These are phyloP conservation scores for Lepidium aucheri DNA, from an alignment of 345 rosid species.

Conservation along the genomic window DNA sequence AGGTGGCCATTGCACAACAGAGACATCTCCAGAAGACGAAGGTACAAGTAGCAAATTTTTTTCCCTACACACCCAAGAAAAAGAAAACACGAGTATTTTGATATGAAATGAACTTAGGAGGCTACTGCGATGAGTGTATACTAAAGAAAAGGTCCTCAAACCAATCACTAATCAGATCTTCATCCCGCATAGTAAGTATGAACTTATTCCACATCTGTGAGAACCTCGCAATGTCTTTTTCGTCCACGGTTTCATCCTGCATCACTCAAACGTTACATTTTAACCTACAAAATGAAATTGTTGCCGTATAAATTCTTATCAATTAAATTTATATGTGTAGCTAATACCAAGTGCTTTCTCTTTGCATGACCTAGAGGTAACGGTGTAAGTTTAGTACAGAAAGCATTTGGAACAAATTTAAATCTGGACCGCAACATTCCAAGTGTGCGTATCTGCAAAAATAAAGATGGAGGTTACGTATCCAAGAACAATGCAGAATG, in stretches of 20 bases:
- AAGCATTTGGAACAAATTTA: slow-evolving; percentile 57
- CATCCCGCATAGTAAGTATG: slow-evolving; percentile 68
- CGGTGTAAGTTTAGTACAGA: slow-evolving; percentile 63
- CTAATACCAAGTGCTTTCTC: slow-evolving; percentile 33
- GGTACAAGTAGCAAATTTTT: slow-evolving; percentile 87
- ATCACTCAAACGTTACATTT: slow-evolving; percentile 20
- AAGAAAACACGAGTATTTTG: slow-evolving; percentile 11
- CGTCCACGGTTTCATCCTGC: slow-evolving; percentile 48
- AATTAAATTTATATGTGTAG: not conserved
- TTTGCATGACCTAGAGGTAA: slow-evolving; percentile 25
- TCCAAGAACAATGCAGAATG: not conserved
- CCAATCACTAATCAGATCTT: slow-evolving; percentile 85
- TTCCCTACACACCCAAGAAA: slow-evolving; percentile 45
- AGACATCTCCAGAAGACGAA: slow-evolving; percentile 50
- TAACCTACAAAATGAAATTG: not conserved
- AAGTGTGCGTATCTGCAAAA: slow-evolving; percentile 71
- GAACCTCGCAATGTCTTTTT: slow-evolving; percentile 57
- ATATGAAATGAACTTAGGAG: not conserved
- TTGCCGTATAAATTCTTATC: not conserved
- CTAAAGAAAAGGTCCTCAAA: slow-evolving; percentile 24
- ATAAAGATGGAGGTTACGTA: not conserved
- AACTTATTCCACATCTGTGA: slow-evolving; percentile 89
- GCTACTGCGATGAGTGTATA: slow-evolving; percentile 7
- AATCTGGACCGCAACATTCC: slow-evolving; percentile 96
- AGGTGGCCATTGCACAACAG: slow-evolving; percentile 95